Evolutionary conservation across 2,329 filamentous ascomycete species (phyloP).

Genomic region (Chaetomium olivaceum): DNA sequence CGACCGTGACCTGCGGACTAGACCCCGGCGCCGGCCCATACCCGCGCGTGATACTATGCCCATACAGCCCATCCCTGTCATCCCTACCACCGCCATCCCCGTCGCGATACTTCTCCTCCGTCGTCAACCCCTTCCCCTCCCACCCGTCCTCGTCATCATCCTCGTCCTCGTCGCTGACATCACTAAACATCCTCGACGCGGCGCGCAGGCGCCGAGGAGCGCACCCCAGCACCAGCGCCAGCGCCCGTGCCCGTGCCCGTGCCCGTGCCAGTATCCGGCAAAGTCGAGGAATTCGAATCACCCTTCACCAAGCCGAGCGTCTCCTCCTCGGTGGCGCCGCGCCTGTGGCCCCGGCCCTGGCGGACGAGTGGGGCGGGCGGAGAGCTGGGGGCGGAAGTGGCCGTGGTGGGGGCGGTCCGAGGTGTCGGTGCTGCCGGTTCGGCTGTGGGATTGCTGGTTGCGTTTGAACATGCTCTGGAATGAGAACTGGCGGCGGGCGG

Average conservation of each 20-base stretch:
- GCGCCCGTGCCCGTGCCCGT: too few relatives aligned
- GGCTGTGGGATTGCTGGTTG: conserved; percentile 44
- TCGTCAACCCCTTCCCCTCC: conserved; percentile 33
- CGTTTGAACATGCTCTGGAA: conserved; percentile 83
- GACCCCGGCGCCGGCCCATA: conserved; percentile 21
- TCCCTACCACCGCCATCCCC: neutral
- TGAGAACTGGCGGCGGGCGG: conserved; percentile 77
- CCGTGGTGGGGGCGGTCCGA: neutral
- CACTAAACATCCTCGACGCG: conserved; percentile 28
- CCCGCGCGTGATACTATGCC: conserved; percentile 44
- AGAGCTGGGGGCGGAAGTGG: conserved; percentile 11
- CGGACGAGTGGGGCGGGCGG: conserved; percentile 25
- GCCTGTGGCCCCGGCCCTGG: conserved; percentile 44
- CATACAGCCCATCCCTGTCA: conserved; percentile 37
- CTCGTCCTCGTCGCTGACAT: conserved; percentile 37
- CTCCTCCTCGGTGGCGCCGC: conserved; percentile 76
- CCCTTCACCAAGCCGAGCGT: conserved; percentile 78
- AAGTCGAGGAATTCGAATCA: conserved; percentile 53
- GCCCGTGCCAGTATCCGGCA: neutral
- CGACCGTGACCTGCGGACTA: conserved; percentile 3
- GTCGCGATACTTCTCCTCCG: conserved; percentile 37
- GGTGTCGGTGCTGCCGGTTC: neutral
- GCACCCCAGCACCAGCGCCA: neutral
- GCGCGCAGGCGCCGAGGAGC: neutral
- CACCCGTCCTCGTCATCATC: conserved; percentile 35